Evolutionary conservation across 345 rosid genomes (phyloP), one percentile per base, ranked within the genome.

Genomic region (Mercurialis annua): DNA sequence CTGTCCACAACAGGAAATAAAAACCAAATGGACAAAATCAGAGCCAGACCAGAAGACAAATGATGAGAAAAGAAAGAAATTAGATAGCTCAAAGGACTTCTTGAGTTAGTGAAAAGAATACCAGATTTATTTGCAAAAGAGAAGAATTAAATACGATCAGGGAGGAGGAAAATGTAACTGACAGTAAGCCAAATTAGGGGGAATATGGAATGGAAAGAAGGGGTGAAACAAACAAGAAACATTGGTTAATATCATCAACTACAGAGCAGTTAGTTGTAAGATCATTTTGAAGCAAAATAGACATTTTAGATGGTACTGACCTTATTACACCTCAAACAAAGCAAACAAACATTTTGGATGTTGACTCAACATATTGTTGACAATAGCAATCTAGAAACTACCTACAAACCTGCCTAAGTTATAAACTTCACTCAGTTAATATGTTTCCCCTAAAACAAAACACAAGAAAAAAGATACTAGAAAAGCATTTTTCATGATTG

Each of bases 1-100:
- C 97, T 90, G 96, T 71, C 69, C 62, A 84, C 81, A 78, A 67
- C 69, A 81, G 78, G 83, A 83, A 80, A 73, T 78, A 76, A 40
- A 84, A 66, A 89, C 85, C 95, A 87, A 92, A 80, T 78, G 71
- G 88, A 81, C 77, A 50, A 20, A 69, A 76, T 50, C 61, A 57
- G 80, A 73, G 71, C 60, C 48, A 58, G 52, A 14, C 17, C 64
- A 46, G 46, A 54, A 63, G 53, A 49, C 54, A 71, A 33, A 42
- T 4, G 12, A 48, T 42, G 65, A 64, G 15, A 30, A 43, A 60
- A 27, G 53, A 48, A 71, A 70, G 62, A n/a, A 46, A 36, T 50
- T 42, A 54, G 30, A 58, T 60, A 54, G 23, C 63, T 53, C 53
- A 2, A 44, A 0, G 74, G 54, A 43, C 16, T 44, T 66, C 49